These are phyloP conservation scores for Yamadazyma philogaea DNA, from an alignment of 805 yeast genomes.

Conservation along the genomic window DNA sequence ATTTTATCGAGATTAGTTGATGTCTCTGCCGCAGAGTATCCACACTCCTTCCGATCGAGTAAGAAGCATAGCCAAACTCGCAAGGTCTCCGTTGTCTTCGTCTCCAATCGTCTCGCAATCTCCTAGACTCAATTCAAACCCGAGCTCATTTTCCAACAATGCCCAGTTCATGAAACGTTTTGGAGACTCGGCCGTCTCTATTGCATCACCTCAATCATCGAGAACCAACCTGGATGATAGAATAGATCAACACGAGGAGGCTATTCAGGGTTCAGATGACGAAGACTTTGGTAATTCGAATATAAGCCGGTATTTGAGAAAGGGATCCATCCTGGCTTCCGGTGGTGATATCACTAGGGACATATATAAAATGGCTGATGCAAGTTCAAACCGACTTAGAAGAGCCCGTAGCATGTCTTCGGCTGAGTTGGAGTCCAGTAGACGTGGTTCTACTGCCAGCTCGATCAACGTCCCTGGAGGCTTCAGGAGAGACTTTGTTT, in stretches of 20 bases:
- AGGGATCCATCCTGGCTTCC: slow-evolving; percentile 28
- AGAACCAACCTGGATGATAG: slow-evolving; percentile 11
- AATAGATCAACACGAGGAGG: background rate
- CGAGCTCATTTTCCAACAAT: slow-evolving; percentile 13
- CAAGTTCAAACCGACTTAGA: slow-evolving; percentile 7
- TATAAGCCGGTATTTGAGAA: slow-evolving; percentile 11
- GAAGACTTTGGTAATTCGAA: background rate
- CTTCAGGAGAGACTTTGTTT: slow-evolving; percentile 65
- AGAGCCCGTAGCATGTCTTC: slow-evolving; percentile 25
- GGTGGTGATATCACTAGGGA: slow-evolving; percentile 55
- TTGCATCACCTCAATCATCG: slow-evolving; percentile 9
- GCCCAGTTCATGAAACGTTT: slow-evolving; percentile 20
- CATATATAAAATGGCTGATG: slow-evolving; percentile 32
- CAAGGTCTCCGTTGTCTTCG: slow-evolving; percentile 26
- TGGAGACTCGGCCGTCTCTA: slow-evolving; percentile 8
- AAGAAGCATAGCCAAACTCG: slow-evolving; percentile 30
- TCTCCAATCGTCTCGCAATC: slow-evolving; percentile 21
- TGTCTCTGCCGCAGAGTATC: slow-evolving; percentile 19
- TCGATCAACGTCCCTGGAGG: slow-evolving; percentile 79
- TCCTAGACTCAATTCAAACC: slow-evolving; percentile 14
- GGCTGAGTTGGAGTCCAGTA: slow-evolving; percentile 21
- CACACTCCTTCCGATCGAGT: slow-evolving; percentile 12
- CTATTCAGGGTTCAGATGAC: slow-evolving; percentile 3
- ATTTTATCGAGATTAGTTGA: background rate
- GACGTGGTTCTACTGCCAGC: slow-evolving; percentile 65